phyloP scores from a whole-genome alignment of 1,284 basidiomycete species.

The Cryptococcus maquisensis region DNA sequence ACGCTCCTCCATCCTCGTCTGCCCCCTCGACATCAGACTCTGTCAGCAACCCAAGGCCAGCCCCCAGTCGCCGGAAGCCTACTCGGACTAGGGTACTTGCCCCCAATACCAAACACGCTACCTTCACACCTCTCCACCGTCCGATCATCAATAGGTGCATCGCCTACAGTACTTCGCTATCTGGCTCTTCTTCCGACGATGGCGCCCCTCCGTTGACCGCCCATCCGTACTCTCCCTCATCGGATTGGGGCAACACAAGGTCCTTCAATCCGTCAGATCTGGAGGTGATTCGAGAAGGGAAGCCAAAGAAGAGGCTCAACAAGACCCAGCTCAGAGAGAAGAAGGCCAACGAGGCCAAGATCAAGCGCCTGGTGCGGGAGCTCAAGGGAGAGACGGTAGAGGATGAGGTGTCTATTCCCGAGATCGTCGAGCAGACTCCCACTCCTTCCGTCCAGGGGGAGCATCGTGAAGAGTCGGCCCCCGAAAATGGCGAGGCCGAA shows the following conservation, averaged over 20 bases:
- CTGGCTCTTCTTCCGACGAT: background rate
- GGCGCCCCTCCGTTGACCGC: background rate
- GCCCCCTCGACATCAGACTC: background rate
- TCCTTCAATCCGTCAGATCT: constrained; percentile 28
- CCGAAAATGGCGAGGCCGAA: background rate
- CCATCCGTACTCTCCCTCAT: constrained; percentile 31
- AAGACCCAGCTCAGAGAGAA: constrained; percentile 23
- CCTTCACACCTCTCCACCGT: constrained; percentile 27
- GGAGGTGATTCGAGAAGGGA: constrained; percentile 16
- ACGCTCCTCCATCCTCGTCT: background rate
- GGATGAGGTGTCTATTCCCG: background rate
- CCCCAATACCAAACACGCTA: constrained; percentile 1
- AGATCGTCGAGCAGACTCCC: background rate
- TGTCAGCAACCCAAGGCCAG: background rate
- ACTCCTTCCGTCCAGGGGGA: background rate
- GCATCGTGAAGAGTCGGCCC: background rate
- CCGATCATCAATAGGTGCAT: constrained; percentile 34
- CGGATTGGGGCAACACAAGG: constrained; percentile 32
- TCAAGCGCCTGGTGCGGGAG: background rate
- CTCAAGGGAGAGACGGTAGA: background rate
- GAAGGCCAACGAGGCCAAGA: background rate
- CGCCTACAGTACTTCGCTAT: constrained; percentile 6
- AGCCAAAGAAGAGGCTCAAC: constrained; percentile 1
- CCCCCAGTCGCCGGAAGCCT: background rate
- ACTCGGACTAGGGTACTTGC: constrained; percentile 5